phyloP scores from a whole-genome alignment of 2,329 filamentous ascomycete genomes.

The Clarireedia homoeocarpa region DNA sequence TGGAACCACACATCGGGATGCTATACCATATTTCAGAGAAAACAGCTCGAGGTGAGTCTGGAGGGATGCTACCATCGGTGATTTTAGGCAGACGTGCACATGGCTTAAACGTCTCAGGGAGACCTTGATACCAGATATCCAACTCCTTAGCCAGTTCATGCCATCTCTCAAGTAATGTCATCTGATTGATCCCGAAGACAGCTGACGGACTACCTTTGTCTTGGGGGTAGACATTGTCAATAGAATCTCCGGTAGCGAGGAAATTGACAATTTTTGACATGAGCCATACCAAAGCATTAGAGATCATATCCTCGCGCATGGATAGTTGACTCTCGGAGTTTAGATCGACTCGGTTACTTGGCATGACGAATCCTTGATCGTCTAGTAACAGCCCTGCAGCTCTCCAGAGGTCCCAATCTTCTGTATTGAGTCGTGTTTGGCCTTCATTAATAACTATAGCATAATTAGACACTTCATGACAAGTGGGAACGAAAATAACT shows the following conservation, averaged over 20 bases:
- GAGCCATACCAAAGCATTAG: constrained; percentile 58
- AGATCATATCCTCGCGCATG: constrained; percentile 56
- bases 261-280: constrained; percentile 60
- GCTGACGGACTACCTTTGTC: constrained; percentile 31
- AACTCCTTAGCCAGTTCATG: constrained; percentile 47
- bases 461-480: neutral
- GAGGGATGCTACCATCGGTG: constrained; percentile 16
- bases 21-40: constrained; percentile 56
- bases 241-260: constrained; percentile 47
- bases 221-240: constrained; percentile 31
- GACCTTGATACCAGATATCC: constrained; percentile 48
- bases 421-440: constrained; percentile 52
- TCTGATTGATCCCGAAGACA: constrained; percentile 39
- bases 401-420: constrained; percentile 55
- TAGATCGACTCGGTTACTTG: constrained; percentile 35
- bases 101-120: constrained; percentile 52
- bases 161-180: constrained; percentile 44
- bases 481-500: constrained; percentile 19
- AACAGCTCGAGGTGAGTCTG: constrained; percentile 29
- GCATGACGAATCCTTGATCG: constrained; percentile 40
- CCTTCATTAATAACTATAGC: constrained; percentile 48
- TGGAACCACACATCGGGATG: constrained; percentile 54
- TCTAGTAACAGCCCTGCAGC: constrained; percentile 54
- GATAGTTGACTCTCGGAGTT: constrained; percentile 36
- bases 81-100: constrained; percentile 40